A percentile compares a stretch with the other conserved stretches of the same genome.
Conservation (phyloP, 2,329 filamentous ascomycete genomes). For the Monilinia vaccinii-corymbosi region DNA sequence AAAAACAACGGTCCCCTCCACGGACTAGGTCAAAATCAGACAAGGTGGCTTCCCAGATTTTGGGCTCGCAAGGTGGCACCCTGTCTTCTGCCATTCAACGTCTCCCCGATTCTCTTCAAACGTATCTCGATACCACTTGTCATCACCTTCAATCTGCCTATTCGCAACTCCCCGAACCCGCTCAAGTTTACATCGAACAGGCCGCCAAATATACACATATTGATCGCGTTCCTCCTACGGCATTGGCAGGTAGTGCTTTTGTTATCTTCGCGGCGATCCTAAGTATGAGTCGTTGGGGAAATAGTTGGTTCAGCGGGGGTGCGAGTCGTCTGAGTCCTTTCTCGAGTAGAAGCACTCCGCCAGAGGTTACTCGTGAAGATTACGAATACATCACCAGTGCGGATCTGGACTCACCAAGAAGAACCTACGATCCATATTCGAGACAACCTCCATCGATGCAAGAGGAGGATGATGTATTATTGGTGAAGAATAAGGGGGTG, state of each 20-base stretch:
- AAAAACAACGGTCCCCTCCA: background rate
- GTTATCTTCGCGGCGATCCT: constrained; percentile 22
- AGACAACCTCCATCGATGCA: constrained; percentile 32
- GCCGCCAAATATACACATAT: constrained; percentile 25
- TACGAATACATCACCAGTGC: constrained; percentile 78
- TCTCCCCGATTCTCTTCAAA: constrained; percentile 40
- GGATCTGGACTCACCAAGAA: constrained; percentile 46
- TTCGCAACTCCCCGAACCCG: constrained; percentile 22
- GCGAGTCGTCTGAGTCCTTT: constrained; percentile 27
- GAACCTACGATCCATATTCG: constrained; percentile 36
- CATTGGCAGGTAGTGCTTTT: constrained; percentile 20
- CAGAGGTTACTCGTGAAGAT: constrained; percentile 64
- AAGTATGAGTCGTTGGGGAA: constrained; percentile 30
- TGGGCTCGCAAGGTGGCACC: constrained; percentile 54
- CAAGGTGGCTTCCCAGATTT: constrained; percentile 32
- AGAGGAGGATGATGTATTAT: constrained; percentile 58
- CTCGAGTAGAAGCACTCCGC: constrained; percentile 33
- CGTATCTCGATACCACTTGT: constrained; percentile 46
- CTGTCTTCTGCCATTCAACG: constrained; percentile 46
- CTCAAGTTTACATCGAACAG: constrained; percentile 22
- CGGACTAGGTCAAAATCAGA: constrained; percentile 16
- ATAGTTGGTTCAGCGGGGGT: constrained; percentile 23
- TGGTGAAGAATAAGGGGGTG: constrained; percentile 58
- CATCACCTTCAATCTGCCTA: constrained; percentile 40
- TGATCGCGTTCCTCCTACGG: constrained; percentile 22